phyloP scores from a whole-genome alignment of 164 flowering plant genomes.

The Tetrastigma voinierianum region DNA sequence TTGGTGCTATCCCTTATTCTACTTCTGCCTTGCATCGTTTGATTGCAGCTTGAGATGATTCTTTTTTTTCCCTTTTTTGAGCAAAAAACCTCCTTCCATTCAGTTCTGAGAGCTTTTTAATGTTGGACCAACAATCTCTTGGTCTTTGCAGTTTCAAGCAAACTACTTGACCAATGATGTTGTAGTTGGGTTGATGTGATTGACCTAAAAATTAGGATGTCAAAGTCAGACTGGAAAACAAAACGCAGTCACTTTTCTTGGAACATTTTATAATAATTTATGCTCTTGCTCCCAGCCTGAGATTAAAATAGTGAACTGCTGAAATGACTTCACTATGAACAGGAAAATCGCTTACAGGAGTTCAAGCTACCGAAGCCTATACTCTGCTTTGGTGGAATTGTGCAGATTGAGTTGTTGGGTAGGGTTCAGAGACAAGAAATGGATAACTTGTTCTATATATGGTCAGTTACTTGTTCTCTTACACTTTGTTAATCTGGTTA shows the following conservation, averaged over 20 bases:
- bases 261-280: too few species aligned
- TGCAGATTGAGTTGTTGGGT: conserved; percentile 75
- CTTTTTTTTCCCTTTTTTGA: not conserved
- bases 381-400: conserved; percentile 70
- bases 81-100: not conserved
- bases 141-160: not conserved
- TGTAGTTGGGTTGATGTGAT: not conserved
- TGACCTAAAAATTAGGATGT: not conserved
- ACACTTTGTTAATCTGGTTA: not conserved
- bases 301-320: not conserved
- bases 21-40: not conserved
- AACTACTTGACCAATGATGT: not conserved
- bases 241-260: too few species aligned
- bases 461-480: conserved; percentile 38
- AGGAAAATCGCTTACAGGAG: conserved; percentile 69
- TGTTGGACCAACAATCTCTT: not conserved
- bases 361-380: conserved; percentile 78
- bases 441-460: conserved; percentile 69
- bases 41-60: not conserved
- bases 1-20: too few species aligned
- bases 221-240: too few species aligned
- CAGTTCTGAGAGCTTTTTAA: not conserved
- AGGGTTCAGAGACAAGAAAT: conserved; percentile 70
- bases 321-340: conserved; percentile 12
- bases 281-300: not conserved